Evolutionary conservation across 352 stramenopile genomes (phyloP), one percentile per base, ranked within the genome.

Genomic region (Ophiocytium majus): DNA sequence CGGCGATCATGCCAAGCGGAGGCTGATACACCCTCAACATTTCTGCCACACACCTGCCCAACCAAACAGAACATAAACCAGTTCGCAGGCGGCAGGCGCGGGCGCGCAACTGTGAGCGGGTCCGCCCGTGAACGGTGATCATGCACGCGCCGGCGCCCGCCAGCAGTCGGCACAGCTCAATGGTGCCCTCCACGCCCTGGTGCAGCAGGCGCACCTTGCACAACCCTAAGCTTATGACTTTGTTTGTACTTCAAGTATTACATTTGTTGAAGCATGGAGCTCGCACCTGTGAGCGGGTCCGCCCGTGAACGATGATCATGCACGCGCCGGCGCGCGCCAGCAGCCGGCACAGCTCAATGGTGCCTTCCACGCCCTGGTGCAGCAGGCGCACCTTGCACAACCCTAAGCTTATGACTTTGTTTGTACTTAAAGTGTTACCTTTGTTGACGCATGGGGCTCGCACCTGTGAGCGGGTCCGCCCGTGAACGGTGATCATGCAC

Each of bases 141-240:
- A 96, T 64, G 81, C 94, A 93, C 50, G 91, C 93, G 33, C 94
- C 94, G 23, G 94, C 93, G 10, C 88, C 86, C 63, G 96, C 91
- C 32, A 97, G 89, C 92, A 96, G 95, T 80, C 95, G 91, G 76
- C 89, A 94, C 80, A 97, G 95, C 82, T 91, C 92, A 36, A 97
- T 90, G 86, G 94, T 97, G 85, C 96, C 93, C 9, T 95, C 89
- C 35, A 94, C 90, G 50, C 94, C 91, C 35, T 87, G 76, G n/a
- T n/a, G n/a, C 81, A 97, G 95, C n/a, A 97, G 88, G 66, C 94
- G 94, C 84, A 97, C 96, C 88, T 97, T 97, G 89, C 95, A 94
- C 5, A n/a, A n/a, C n/a, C n/a, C n/a, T n/a, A n/a, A n/a, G n/a
- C n/a, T n/a, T n/a, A n/a, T n/a, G n/a, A n/a, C n/a, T n/a, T n/a